Evolutionary conservation across 2,329 filamentous ascomycete genomes (phyloP), one percentile per base, ranked within the genome.

Genomic region (Aspergillus brunneoviolaceus): DNA sequence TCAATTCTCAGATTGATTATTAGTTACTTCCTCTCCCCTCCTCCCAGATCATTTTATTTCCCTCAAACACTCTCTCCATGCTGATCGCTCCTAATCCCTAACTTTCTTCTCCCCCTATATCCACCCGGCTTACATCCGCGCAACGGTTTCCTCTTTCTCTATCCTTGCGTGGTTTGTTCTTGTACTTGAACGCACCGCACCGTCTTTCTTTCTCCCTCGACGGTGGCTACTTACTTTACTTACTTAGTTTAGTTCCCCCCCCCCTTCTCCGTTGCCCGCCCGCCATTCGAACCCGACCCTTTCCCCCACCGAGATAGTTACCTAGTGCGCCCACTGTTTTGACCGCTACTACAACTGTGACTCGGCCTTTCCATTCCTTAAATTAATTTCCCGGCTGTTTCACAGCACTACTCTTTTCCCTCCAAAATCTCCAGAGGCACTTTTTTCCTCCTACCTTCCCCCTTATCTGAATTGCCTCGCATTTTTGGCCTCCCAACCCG

Each of bases 351-450:
- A 67, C 62, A 57, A 59, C 33, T 33, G 35, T 49, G 61, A 63
- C 57, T 62, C 67, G 63, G 60, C 62, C 35, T 45, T 45, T 45
- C 63, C 58, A 57, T 63, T 60, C 66, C 62, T 65, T 65, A 67
- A 67, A 68, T 65, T 68, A 69, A 69, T 69, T 65, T 69, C 67
- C 65, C 62, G 55, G 54, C 52, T 51, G 67, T 69, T 69, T 69
- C 65, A 68, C 61, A 59, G 52, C 57, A 49, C 47, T 60, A 58
- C 58, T 57, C 52, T 49, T 51, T 57, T 51, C 45, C 27, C 35
- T 31, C 21, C 31, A 47, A 47, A 49, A 50, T 51, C 55, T 29
- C 56, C n/a, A 19, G 42, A 14, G 23, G 33, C 57, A 16, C 35
- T 50, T 48, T 52, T n/a, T 60, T 55, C 49, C 56, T 52, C 51